These are phyloP conservation scores for Lomentospora prolificans DNA, from an alignment of 2,329 filamentous ascomycete genomes.

Conservation along the genomic window DNA sequence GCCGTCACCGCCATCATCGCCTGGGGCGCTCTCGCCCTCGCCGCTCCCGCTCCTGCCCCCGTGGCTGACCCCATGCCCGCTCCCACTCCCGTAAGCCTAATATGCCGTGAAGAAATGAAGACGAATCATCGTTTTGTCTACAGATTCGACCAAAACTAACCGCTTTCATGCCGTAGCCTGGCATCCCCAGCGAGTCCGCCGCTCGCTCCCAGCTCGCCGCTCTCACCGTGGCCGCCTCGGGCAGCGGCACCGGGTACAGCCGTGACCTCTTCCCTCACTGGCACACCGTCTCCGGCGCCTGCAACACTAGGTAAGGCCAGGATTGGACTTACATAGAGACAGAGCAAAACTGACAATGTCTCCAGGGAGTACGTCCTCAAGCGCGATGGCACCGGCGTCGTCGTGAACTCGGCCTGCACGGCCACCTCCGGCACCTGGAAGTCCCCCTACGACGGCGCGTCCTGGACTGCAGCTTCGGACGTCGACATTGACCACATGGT, in stretches of 20 bases:
- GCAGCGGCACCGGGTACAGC: constrained; percentile 47
- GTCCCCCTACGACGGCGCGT: constrained; percentile 64
- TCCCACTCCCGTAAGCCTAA: constrained; percentile 18
- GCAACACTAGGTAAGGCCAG: constrained; percentile 57
- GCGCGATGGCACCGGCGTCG: constrained; percentile 60
- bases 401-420: constrained; percentile 47
- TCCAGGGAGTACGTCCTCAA: constrained; percentile 56
- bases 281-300: constrained; percentile 54
- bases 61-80: no score
- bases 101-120: neutral
- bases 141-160: neutral
- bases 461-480: constrained; percentile 58
- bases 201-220: constrained; percentile 48
- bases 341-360: neutral
- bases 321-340: no score
- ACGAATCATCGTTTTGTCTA: no score
- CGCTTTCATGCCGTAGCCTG: constrained; percentile 29
- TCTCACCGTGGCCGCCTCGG: constrained; percentile 47
- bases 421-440: constrained; percentile 59
- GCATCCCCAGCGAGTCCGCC: constrained; percentile 48
- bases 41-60: constrained; percentile 16
- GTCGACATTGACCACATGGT: constrained; percentile 81
- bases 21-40: constrained; percentile 11
- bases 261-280: constrained; percentile 64
- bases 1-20: constrained; percentile 2